Conservation (phyloP, 2,329 filamentous ascomycete species). For the Penicillium sumatraense region DNA sequence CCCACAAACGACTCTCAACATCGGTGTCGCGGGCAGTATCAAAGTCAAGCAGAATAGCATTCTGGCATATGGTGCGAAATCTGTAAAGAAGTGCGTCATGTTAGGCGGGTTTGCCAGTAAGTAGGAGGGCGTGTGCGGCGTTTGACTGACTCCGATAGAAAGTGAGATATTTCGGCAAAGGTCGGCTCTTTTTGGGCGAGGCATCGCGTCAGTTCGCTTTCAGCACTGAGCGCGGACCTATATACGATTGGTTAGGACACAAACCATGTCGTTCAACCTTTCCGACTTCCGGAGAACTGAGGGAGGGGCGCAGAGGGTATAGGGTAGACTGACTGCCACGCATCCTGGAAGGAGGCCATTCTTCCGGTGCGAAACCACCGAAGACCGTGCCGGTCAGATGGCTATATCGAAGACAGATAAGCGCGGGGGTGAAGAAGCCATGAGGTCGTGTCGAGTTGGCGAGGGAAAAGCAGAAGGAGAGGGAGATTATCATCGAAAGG, state of each 20-base stretch:
- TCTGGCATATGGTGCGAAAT: slow-evolving; percentile 73
- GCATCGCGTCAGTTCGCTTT: slow-evolving; percentile 54
- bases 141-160: slow-evolving; percentile 44
- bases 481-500: slow-evolving; percentile 11
- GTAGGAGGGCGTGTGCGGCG: neutral
- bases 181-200: slow-evolving; percentile 56
- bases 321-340: slow-evolving; percentile 55
- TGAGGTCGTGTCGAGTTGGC: slow-evolving; percentile 40
- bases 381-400: slow-evolving; percentile 62
- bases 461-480: slow-evolving; percentile 17
- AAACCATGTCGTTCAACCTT: neutral
- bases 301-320: slow-evolving; percentile 4
- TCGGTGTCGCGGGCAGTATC: slow-evolving; percentile 57
- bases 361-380: slow-evolving; percentile 48
- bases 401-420: slow-evolving; percentile 56
- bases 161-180: slow-evolving; percentile 55
- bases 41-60: slow-evolving; percentile 70
- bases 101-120: neutral
- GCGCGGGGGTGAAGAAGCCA: slow-evolving; percentile 59
- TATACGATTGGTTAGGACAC: slow-evolving; percentile 17
- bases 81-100: slow-evolving; percentile 43
- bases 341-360: slow-evolving; percentile 54
- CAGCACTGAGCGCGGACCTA: slow-evolving; percentile 49
- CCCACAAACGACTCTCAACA: slow-evolving; percentile 77
- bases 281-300: slow-evolving; percentile 1